Base-by-base conservation (phyloP, 2,329 filamentous ascomycete species). In the Ilyonectria sp. region DNA sequence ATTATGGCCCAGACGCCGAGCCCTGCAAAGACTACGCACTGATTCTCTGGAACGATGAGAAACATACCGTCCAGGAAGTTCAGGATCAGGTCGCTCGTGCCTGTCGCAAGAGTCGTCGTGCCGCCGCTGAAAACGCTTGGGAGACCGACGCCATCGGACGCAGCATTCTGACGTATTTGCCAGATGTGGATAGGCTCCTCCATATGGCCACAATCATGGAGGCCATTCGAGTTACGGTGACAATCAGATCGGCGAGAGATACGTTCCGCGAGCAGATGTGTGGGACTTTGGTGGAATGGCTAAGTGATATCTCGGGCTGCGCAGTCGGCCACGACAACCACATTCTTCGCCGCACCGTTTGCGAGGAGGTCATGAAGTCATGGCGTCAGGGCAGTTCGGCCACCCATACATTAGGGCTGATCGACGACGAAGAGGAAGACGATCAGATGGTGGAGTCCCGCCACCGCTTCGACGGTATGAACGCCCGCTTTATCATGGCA, bases 231-330 rank as follows among this genome's bases (percentile, higher is more conserved):
- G 90, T 99, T 64, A 98, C 96, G 0, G 94, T 98, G 55, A 99
- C 96, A 1, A 94, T 99, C 68, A 90, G 96, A 50, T 97, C 95
- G 10, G 91, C 96, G 6, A 89, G 97, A 74, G 96, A 99, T 81
- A 98, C 94, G 0, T 99, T 98, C 82, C 89, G 96, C 66, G 96
- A 99, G 79, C 93, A 98, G 79, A 99, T 99, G 97, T 98, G 95
- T 75, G 94, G 93, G n/a, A 94, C 94, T 17, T 95, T 99, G 68
- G 92, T 99, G 60, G 95, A 98, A 75, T 99, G 97, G 97, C 87
- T 99, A 21, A 89, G 91, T 59, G 97, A 99, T 80, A 97, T 99
- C 75, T 90, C 94, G 8, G 94, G 94, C 33, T 98, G 95, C 80
- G 92, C 90, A 60, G 93, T 97, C 53, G 94, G 94, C 1, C 86